Conservation (phyloP, 495 filamentous ascomycete genomes). For the Cudoniella acicularis region DNA sequence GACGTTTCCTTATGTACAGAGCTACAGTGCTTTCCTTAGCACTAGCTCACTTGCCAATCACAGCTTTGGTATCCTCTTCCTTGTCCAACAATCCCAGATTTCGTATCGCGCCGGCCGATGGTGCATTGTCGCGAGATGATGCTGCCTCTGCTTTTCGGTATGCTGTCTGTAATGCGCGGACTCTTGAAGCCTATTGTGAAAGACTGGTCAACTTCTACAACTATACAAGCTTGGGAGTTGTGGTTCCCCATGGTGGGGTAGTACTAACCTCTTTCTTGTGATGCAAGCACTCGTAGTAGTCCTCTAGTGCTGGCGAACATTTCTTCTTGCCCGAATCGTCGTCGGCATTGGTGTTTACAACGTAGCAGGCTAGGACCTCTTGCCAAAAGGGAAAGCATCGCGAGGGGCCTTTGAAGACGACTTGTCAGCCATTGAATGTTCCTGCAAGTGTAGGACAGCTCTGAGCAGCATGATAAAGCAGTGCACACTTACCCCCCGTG, state of each 20-base stretch:
- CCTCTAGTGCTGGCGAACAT: constrained; percentile 83
- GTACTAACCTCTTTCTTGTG: constrained; percentile 90
- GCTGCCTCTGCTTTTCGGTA: constrained; percentile 79
- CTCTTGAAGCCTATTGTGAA: constrained; percentile 64
- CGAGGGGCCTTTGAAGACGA: constrained; percentile 58
- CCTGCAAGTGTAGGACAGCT: background rate
- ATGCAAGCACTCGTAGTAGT: constrained; percentile 98
- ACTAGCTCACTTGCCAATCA: constrained; percentile 37
- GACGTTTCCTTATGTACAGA: constrained; percentile 26
- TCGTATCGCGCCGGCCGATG: constrained; percentile 71
- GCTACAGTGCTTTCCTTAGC: background rate
- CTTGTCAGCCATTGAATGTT: constrained; percentile 19
- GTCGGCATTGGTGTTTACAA: constrained; percentile 71
- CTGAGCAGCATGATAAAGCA: background rate
- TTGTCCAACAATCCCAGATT: constrained; percentile 77
- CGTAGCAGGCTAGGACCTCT: constrained; percentile 85
- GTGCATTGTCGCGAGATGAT: constrained; percentile 70
- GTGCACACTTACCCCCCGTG: constrained; percentile 60
- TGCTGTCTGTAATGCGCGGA: constrained; percentile 73
- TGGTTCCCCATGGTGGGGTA: background rate
- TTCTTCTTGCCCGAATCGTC: constrained; percentile 81
- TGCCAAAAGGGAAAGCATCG: constrained; percentile 99
- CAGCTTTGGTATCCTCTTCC: constrained; percentile 71
- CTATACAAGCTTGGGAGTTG: no score
- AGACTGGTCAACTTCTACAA: constrained; percentile 5